Conservation (phyloP, 805 yeast species). For the Wickerhamiella hasegawae region DNA sequence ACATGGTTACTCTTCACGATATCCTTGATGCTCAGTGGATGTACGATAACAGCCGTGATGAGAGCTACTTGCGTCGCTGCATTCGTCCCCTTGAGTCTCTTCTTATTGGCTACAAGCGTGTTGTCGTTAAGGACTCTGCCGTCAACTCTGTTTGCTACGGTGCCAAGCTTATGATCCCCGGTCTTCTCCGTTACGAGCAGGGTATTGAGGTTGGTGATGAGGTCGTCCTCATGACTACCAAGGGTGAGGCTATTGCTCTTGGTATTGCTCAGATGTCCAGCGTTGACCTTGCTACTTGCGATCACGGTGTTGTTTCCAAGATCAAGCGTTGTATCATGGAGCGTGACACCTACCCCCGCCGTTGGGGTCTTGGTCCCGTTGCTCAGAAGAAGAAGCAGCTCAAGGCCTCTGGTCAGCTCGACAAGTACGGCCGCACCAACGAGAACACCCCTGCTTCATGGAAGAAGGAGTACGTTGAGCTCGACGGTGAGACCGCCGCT, state of each 20-base stretch:
- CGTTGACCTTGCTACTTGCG: constrained; percentile 89
- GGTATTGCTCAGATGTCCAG: constrained; percentile 99
- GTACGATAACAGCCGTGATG: constrained; percentile 94
- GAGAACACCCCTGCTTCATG: constrained; percentile 89
- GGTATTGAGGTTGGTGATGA: constrained; percentile 96
- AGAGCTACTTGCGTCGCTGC: constrained; percentile 82
- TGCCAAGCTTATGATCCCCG: constrained; percentile 98
- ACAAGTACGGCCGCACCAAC: constrained; percentile 83
- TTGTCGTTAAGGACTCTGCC: constrained; percentile 88
- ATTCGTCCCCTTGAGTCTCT: constrained; percentile 90
- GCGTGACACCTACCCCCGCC: constrained; percentile 96
- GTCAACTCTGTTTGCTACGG: constrained; percentile 98
- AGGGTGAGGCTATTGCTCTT: constrained; percentile 98
- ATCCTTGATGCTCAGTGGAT: constrained; percentile 97
- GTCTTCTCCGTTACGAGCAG: constrained; percentile 91
- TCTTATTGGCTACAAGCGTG: constrained; percentile 88
- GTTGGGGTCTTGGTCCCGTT: constrained; percentile 99
- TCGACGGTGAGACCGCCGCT: constrained; percentile 23
- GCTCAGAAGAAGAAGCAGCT: constrained; percentile 97
- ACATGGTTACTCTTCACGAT: constrained; percentile 91
- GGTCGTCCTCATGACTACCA: constrained; percentile 94
- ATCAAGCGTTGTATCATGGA: constrained; percentile 99
- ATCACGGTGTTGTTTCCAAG: constrained; percentile 96
- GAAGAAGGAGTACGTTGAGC: constrained; percentile 69
- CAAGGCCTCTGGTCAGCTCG: constrained; percentile 93